phyloP scores from a whole-genome alignment of 1,139 yeast species.

The Lodderomyces orthopsilosis region DNA sequence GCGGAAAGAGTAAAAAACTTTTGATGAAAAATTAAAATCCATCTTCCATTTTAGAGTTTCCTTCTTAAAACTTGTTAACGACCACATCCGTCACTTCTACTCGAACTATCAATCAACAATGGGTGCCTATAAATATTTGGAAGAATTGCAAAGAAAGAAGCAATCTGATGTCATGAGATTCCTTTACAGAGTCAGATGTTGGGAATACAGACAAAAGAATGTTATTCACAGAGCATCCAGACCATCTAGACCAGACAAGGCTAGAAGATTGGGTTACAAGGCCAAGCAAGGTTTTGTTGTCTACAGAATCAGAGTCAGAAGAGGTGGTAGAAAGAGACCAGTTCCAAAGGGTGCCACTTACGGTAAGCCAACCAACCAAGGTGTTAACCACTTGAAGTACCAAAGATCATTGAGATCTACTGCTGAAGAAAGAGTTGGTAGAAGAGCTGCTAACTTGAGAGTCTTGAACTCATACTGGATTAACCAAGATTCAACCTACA shows the following conservation, averaged over 20 bases:
- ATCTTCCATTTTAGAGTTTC: neutral
- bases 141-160: constrained; percentile 99
- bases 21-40: neutral
- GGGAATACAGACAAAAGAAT: constrained; percentile 99
- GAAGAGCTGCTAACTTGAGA: constrained; percentile 98
- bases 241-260: constrained; percentile 99
- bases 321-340: constrained; percentile 99
- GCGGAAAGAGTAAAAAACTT: neutral
- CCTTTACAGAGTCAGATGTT: constrained; percentile 99
- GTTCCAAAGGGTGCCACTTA: constrained; percentile 99
- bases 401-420: constrained; percentile 97
- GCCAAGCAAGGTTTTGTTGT: constrained; percentile 99
- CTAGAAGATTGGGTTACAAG: constrained; percentile 99
- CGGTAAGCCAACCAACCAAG: constrained; percentile 99
- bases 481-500: constrained; percentile 99
- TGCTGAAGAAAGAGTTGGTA: constrained; percentile 99
- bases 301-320: constrained; percentile 98
- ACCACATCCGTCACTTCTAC: neutral
- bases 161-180: constrained; percentile 99
- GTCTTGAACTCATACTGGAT: constrained; percentile 99
- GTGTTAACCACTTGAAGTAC: constrained; percentile 99
- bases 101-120: constrained; percentile 36
- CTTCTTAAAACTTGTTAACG: neutral
- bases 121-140: constrained; percentile 99
- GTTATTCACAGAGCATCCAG: constrained; percentile 98